Percentiles rank a stretch among this genome's conserved stretches.
Conservation (phyloP, 108 stramenopile genomes). For the Skeletonema grethae region DNA sequence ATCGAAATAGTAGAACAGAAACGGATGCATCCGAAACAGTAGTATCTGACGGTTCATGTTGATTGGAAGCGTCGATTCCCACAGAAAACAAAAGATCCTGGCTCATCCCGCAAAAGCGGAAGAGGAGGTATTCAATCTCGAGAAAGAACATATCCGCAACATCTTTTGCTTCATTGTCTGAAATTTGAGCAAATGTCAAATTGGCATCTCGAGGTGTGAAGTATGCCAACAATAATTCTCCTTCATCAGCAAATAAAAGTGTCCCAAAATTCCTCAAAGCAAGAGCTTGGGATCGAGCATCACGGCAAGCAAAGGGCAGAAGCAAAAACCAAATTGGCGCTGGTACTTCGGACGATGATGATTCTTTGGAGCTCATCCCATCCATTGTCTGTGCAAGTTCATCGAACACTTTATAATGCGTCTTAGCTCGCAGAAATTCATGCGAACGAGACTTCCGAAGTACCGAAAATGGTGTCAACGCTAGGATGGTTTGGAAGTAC, state of each 20-base stretch:
- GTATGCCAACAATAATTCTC: conserved; percentile 27
- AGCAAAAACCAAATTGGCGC: conserved; percentile 28
- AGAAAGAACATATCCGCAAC: conserved; percentile 25
- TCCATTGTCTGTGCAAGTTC: conserved; percentile 8
- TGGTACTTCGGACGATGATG: conserved; percentile 7
- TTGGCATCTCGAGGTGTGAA: conserved; percentile 6
- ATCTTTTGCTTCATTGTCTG: background rate
- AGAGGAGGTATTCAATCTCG: conserved; percentile 33
- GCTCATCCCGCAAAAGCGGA: conserved; percentile 20
- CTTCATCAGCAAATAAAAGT: conserved; percentile 18
- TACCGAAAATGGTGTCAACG: conserved; percentile 15
- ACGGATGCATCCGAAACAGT: conserved; percentile 14
- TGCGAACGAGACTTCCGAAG: conserved; percentile 10
- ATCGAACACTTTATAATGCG: conserved; percentile 21
- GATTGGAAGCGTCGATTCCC: background rate
- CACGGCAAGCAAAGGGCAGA: conserved; percentile 24
- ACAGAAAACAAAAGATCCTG: conserved; percentile 20
- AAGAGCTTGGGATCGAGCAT: conserved; percentile 9
- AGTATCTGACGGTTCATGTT: background rate
- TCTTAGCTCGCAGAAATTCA: conserved; percentile 23
- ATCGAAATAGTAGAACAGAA: conserved; percentile 20
- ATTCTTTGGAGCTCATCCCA: background rate
- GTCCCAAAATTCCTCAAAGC: conserved; percentile 25
- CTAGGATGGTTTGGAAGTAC: conserved; percentile 33
- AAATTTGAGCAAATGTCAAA: background rate